phyloP scores from a whole-genome alignment of 768 basidiomycete species.

The Amanita jacksonii region DNA sequence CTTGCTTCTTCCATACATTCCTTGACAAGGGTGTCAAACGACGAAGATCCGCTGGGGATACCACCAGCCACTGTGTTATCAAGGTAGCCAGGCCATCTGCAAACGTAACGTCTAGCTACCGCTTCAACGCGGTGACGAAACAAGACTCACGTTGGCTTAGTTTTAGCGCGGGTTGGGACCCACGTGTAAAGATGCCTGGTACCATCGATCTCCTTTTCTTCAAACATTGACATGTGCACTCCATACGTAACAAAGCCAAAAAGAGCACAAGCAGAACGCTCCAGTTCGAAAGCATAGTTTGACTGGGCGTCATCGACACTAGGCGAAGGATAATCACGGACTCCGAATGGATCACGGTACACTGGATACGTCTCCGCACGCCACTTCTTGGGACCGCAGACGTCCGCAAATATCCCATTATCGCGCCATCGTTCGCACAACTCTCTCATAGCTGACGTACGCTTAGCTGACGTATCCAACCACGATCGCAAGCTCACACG shows the following conservation, averaged over 20 bases:
- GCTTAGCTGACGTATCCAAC: slow-evolving; percentile 45
- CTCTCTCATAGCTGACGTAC: slow-evolving; percentile 52
- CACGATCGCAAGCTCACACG: slow-evolving; percentile 41
- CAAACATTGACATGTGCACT: slow-evolving; percentile 80
- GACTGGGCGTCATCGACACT: slow-evolving; percentile 22
- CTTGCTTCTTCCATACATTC: slow-evolving; percentile 94
- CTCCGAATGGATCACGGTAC: slow-evolving; percentile 61
- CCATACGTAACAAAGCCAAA: slow-evolving; percentile 91
- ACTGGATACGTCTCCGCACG: slow-evolving; percentile 76
- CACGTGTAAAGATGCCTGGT: slow-evolving; percentile 51
- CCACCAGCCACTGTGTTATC: slow-evolving; percentile 94
- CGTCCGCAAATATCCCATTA: slow-evolving; percentile 44
- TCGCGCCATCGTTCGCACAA: slow-evolving; percentile 75
- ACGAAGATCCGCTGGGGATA: slow-evolving; percentile 68
- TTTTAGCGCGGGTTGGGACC: slow-evolving; percentile 78
- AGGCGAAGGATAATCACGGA: slow-evolving; percentile 35
- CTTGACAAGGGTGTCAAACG: slow-evolving; percentile 73
- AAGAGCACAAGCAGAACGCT: slow-evolving; percentile 78
- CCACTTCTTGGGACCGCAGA: slow-evolving; percentile 77
- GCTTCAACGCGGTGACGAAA: neutral
- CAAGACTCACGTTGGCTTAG: slow-evolving; percentile 75
- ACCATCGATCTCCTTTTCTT: slow-evolving; percentile 27
- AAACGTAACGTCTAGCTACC: neutral
- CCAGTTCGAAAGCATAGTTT: slow-evolving; percentile 83
- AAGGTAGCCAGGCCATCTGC: slow-evolving; percentile 73